Evolutionary conservation across 208 protist species (phyloP).

Genomic region (Acanthamoeba culbertsoni): DNA sequence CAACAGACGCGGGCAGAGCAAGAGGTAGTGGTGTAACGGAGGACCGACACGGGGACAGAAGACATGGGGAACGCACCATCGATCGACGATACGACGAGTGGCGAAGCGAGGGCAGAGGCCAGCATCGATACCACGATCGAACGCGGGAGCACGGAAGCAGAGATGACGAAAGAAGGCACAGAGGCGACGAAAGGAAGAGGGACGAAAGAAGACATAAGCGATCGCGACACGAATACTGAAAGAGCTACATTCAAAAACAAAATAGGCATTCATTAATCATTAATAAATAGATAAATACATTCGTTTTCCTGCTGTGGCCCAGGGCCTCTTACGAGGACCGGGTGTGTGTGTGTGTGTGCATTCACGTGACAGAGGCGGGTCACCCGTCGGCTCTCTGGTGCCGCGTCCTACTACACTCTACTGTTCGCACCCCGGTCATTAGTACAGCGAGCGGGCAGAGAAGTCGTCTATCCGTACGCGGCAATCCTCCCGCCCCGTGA

Average conservation of each 20-base stretch:
- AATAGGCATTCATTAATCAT: background rate
- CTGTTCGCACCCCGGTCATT: too few species aligned
- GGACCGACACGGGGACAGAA: background rate
- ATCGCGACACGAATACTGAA: background rate
- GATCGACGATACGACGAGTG: background rate
- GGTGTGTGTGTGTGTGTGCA: background rate
- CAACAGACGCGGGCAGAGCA: background rate
- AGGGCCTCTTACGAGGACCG: background rate
- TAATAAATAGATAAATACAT: background rate
- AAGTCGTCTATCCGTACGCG: slow-evolving; percentile 50
- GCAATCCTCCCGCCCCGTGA: slow-evolving; percentile 32
- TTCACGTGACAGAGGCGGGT: too few species aligned
- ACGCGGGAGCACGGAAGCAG: background rate
- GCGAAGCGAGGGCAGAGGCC: background rate
- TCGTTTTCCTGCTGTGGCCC: background rate
- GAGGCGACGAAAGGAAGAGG: background rate
- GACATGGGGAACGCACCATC: background rate
- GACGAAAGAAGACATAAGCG: background rate
- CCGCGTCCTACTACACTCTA: too few species aligned
- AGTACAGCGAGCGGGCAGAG: slow-evolving; percentile 36
- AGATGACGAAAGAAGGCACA: background rate
- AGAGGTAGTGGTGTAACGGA: background rate
- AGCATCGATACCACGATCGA: background rate
- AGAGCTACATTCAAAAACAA: background rate
- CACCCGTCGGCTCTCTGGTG: too few species aligned